phyloP scores from a whole-genome alignment of 1,139 yeast species.

The Scheffersomyces cryptocercus region DNA sequence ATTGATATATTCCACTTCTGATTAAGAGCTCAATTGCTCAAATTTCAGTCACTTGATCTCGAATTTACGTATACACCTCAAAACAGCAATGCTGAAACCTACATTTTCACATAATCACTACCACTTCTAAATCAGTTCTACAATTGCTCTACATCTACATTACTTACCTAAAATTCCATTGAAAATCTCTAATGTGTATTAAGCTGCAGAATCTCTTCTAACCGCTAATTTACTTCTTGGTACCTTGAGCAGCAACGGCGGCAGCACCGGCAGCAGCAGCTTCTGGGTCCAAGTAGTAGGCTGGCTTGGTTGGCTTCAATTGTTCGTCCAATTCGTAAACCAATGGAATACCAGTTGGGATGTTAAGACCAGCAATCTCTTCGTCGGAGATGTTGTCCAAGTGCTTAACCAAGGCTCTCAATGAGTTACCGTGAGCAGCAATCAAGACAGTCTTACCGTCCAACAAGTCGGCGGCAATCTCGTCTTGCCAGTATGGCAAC shows the following conservation, averaged over 20 bases:
- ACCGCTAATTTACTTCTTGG: constrained; percentile 35
- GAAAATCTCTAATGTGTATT: neutral
- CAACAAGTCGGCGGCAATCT: constrained; percentile 80
- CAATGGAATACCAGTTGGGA: constrained; percentile 98
- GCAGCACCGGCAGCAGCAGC: constrained; percentile 99
- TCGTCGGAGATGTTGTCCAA: constrained; percentile 91
- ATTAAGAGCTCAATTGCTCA: no score
- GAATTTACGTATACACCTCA: no score
- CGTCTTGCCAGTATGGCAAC: constrained; percentile 97
- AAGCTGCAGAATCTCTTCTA: no score
- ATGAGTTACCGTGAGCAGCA: constrained; percentile 98
- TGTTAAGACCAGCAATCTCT: constrained; percentile 91
- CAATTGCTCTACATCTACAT: neutral
- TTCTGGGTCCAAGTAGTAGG: constrained; percentile 97
- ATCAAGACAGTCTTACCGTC: constrained; percentile 87
- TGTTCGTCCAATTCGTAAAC: constrained; percentile 91
- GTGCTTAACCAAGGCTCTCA: constrained; percentile 95
- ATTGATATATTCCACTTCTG: no score
- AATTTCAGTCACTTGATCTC: no score
- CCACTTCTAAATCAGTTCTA: neutral
- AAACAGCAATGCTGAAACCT: neutral
- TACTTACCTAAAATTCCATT: neutral
- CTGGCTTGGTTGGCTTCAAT: constrained; percentile 88
- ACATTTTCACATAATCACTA: no score
- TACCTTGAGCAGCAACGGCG: constrained; percentile 97